Conservation (phyloP, 2,329 filamentous ascomycete genomes). For the Sclerotinia borealis region DNA sequence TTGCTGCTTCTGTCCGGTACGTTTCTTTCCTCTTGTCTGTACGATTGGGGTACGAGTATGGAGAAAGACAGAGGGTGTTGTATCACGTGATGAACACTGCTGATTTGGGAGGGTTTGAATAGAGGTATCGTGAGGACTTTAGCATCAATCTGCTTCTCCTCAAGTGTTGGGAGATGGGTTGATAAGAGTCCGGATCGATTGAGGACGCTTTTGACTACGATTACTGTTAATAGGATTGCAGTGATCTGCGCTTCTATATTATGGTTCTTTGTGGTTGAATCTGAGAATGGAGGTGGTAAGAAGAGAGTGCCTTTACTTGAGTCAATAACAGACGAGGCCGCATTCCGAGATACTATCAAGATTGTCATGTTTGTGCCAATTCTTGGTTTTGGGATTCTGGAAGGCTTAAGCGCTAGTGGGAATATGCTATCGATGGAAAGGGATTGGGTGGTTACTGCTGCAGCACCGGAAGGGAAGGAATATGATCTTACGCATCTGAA, state of each 20-base stretch:
- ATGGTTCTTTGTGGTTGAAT: slow-evolving; percentile 35
- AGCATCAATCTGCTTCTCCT: slow-evolving; percentile 38
- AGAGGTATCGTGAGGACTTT: slow-evolving; percentile 34
- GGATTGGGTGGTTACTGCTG: slow-evolving; percentile 40
- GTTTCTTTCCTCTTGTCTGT: slow-evolving; percentile 8
- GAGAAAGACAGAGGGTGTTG: background rate
- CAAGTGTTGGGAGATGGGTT: slow-evolving; percentile 39
- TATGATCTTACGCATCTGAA: slow-evolving; percentile 42
- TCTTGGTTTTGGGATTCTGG: slow-evolving; percentile 36
- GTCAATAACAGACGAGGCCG: background rate
- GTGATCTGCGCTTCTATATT: slow-evolving; percentile 37
- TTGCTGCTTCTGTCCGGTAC: slow-evolving; percentile 36
- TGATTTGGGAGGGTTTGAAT: slow-evolving; percentile 1
- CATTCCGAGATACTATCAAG: slow-evolving; percentile 23
- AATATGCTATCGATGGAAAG: slow-evolving; percentile 43
- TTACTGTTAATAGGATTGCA: slow-evolving; percentile 37
- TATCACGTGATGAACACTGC: slow-evolving; percentile 13
- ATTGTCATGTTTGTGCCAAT: slow-evolving; percentile 33
- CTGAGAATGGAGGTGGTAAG: background rate
- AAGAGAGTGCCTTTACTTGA: background rate
- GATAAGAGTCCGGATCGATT: slow-evolving; percentile 37
- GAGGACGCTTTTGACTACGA: slow-evolving; percentile 37
- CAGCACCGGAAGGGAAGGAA: slow-evolving; percentile 28
- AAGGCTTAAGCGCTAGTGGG: slow-evolving; percentile 37
- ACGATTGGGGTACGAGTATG: background rate